A percentile compares a stretch with the other conserved stretches of the same genome.
Conservation (phyloP, 2,329 filamentous ascomycete genomes). For the Didymella arachidicola region DNA sequence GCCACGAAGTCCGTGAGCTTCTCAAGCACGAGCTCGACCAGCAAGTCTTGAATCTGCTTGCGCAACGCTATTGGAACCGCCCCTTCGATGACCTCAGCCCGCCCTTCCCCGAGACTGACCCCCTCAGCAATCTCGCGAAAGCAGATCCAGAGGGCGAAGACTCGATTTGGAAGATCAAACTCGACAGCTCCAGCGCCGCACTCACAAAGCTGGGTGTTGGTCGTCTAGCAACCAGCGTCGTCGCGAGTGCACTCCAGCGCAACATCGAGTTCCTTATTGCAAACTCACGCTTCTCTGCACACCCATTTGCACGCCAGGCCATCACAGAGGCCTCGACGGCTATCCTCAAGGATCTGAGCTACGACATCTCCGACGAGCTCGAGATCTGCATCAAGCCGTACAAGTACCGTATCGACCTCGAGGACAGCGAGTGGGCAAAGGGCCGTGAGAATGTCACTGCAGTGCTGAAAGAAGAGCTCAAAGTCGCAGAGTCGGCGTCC, state of each 20-base stretch:
- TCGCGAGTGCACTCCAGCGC: constrained; percentile 84
- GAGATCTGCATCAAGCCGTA: constrained; percentile 99
- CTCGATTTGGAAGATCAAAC: constrained; percentile 90
- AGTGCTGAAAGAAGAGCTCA: constrained; percentile 86
- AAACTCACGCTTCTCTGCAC: constrained; percentile 83
- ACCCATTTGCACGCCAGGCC: constrained; percentile 91
- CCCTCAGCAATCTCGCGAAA: constrained; percentile 79
- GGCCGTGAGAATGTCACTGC: constrained; percentile 82
- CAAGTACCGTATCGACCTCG: constrained; percentile 96
- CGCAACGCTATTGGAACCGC: constrained; percentile 96
- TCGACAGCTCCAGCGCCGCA: constrained; percentile 88
- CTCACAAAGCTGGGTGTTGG: constrained; percentile 95
- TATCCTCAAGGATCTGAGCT: constrained; percentile 92
- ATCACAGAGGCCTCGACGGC: constrained; percentile 89
- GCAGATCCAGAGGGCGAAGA: constrained; percentile 76
- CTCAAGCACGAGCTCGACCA: constrained; percentile 94
- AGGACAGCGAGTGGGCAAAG: constrained; percentile 85
- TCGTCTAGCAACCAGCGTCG: constrained; percentile 87
- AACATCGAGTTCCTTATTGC: constrained; percentile 81
- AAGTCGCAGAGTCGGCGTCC: constrained; percentile 80
- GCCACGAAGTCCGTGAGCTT: constrained; percentile 85
- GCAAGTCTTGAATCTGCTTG: constrained; percentile 89
- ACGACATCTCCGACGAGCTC: constrained; percentile 96
- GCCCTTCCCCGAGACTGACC: constrained; percentile 72
- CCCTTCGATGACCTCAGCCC: constrained; percentile 83